Evolutionary conservation across 768 basidiomycete genomes (phyloP).

Genomic region (Suillus bovinus): DNA sequence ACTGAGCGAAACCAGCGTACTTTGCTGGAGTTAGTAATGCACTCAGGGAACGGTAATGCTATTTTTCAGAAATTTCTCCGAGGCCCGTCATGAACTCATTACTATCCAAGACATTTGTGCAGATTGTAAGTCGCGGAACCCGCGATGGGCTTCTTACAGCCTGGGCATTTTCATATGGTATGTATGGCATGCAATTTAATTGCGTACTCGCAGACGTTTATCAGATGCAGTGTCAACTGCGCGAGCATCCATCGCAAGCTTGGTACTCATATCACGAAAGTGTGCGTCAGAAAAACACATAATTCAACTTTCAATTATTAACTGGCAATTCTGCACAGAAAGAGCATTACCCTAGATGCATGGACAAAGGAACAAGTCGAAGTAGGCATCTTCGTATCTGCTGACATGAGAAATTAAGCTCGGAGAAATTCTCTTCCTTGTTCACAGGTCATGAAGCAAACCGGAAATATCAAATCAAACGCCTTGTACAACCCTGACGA

Average conservation of each 20-base stretch:
- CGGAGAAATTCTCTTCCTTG: constrained; percentile 15
- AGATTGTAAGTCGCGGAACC: constrained; percentile 85
- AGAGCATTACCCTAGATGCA: constrained; percentile 85
- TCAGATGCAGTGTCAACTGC: constrained; percentile 65
- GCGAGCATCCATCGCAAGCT: constrained; percentile 94
- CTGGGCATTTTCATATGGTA: constrained; percentile 90
- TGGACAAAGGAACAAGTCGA: constrained; percentile 91
- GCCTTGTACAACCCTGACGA: constrained; percentile 83
- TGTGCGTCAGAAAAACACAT: constrained; percentile 51
- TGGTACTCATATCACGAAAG: constrained; percentile 91
- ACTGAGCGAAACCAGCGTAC: constrained; percentile 64
- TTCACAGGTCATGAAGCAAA: constrained; percentile 69
- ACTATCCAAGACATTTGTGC: constrained; percentile 73
- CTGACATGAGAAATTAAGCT: constrained; percentile 8
- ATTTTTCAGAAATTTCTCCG: not conserved
- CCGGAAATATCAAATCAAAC: constrained; percentile 85
- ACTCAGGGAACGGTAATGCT: constrained; percentile 79
- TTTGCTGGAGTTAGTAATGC: constrained; percentile 65
- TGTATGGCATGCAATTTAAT: constrained; percentile 14
- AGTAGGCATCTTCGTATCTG: constrained; percentile 41
- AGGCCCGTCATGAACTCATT: constrained; percentile 15
- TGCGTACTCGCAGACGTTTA: constrained; percentile 13
- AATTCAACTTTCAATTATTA: not conserved
- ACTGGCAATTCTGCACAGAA: constrained; percentile 46
- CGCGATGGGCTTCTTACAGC: constrained; percentile 89